Conservation (phyloP, 2,329 filamentous ascomycete genomes). For the Rugonectria rugulosa region DNA sequence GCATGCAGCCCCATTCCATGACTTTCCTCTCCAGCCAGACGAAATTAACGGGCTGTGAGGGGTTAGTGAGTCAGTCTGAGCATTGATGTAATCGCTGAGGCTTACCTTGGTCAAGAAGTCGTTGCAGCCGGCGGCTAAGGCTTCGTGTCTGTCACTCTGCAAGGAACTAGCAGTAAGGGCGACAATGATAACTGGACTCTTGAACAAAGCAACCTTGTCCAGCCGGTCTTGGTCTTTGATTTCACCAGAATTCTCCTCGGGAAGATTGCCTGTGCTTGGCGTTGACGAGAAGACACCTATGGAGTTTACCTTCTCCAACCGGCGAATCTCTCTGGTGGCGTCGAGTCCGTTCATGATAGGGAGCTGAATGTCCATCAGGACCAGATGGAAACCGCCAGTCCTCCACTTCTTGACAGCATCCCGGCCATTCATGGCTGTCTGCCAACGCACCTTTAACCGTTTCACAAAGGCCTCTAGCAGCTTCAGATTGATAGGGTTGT, state of each 20-base stretch:
- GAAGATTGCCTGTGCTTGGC: conserved; percentile 62
- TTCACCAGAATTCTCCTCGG: conserved; percentile 54
- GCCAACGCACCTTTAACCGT: conserved; percentile 92
- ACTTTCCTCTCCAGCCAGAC: conserved; percentile 97
- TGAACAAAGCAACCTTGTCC: conserved; percentile 76
- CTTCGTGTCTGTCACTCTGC: conserved; percentile 94
- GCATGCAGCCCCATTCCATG: conserved; percentile 99
- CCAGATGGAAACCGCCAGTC: conserved; percentile 89
- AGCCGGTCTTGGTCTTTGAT: conserved; percentile 73
- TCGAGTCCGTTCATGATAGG: conserved; percentile 96
- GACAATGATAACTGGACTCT: conserved; percentile 97
- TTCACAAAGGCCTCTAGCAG: conserved; percentile 96
- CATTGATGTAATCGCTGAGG: not conserved
- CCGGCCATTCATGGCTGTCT: conserved; percentile 94
- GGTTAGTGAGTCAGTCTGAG: conserved; percentile 21
- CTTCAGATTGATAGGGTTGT: conserved; percentile 97
- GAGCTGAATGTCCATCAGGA: conserved; percentile 98
- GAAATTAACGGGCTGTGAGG: conserved; percentile 90
- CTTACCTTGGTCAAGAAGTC: conserved; percentile 95
- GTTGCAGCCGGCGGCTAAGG: conserved; percentile 93
- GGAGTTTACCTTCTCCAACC: conserved; percentile 87
- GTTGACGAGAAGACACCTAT: conserved; percentile 89
- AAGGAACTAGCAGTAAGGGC: conserved; percentile 93
- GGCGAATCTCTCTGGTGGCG: conserved; percentile 91
- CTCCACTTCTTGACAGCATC: conserved; percentile 96